Percentiles rank a stretch among this genome's conserved stretches.
Conservation (phyloP, 2,329 filamentous ascomycete genomes). For the Penicillium griseofulvum region DNA sequence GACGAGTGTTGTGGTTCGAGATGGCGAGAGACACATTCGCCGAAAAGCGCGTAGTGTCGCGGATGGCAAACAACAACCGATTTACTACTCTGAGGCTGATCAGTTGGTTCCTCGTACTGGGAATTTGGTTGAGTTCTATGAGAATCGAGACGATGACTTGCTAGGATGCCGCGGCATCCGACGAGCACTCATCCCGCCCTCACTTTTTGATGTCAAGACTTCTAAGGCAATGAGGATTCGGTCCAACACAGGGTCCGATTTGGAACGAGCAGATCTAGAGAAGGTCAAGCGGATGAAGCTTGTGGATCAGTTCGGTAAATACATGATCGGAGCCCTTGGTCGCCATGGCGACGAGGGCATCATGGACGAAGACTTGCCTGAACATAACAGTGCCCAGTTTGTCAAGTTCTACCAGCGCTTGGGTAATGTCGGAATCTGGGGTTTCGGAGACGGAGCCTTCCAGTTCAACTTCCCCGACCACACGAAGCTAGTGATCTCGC, state of each 20-base stretch:
- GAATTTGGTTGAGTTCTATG: slow-evolving; percentile 48
- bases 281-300: slow-evolving; percentile 50
- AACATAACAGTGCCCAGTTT: slow-evolving; percentile 37
- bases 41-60: slow-evolving; percentile 44
- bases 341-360: slow-evolving; percentile 39
- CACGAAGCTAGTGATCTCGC: slow-evolving; percentile 50
- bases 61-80: slow-evolving; percentile 24
- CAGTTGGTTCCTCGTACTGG: slow-evolving; percentile 47
- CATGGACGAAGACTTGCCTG: slow-evolving; percentile 26
- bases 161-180: slow-evolving; percentile 39
- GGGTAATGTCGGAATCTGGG: slow-evolving; percentile 54
- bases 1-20: slow-evolving; percentile 47
- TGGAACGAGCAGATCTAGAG: slow-evolving; percentile 43
- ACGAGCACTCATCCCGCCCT: slow-evolving; percentile 41
- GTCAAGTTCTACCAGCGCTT: slow-evolving; percentile 53
- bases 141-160: slow-evolving; percentile 40
- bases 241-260: slow-evolving; percentile 30
- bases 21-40: slow-evolving; percentile 48
- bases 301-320: slow-evolving; percentile 52
- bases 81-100: slow-evolving; percentile 41
- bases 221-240: slow-evolving; percentile 36
- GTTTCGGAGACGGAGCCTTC: slow-evolving; percentile 50
- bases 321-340: slow-evolving; percentile 51
- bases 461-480: slow-evolving; percentile 56
- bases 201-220: slow-evolving; percentile 39